Base-by-base conservation (phyloP, 495 filamentous ascomycete species). In the Podospora conica region DNA sequence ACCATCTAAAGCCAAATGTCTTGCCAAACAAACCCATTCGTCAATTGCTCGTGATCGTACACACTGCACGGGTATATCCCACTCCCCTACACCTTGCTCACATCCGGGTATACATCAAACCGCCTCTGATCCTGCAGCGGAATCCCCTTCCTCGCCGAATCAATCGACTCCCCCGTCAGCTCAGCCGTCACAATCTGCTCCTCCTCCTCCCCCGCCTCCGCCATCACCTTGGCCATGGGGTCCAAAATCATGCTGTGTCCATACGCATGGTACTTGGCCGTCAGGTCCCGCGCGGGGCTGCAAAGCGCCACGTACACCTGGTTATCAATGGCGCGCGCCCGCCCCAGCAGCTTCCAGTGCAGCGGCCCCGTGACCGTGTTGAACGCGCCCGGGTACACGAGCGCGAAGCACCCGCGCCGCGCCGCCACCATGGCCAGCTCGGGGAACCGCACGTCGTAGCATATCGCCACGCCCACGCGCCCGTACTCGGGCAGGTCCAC, bases 401-500 rank as follows among this genome's bases (percentile, higher is more conserved):
- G 84, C 31, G 90, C 81, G 76, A 98, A 98, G 63, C 86, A 88
- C 10, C 79, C 79, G 23, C 67, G 63, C 24, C 95, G 85, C 12
- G 95, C 92, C 3, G 93, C 94, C 58, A 98, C 89, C 79, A 86
- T 97, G 5, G 91, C 93, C 9, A 96, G 82, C 77, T 98, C 95
- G 0, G 95, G 94, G 81, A 98, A 98, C 9, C 95, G 91, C 56
- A 98, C 85, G 75, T 98, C 95, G 78, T 98, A 98, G 83, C 95
- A 98, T 72, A 98, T 97, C 15, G 89, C 93, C 1, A 98, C 77
- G 0, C 86, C 92, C 58, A 98, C 83, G 65, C 84, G 86, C 53
- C 95, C 95, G 72, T 95, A 97, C 61, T 90, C 91, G 3, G 91
- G 90, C 6, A 96, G 78, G 60, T 96, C 89, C 22, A 98, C 79